A percentile compares a stretch with the other conserved stretches of the same genome.
phyloP scores from a whole-genome alignment of 331 rosid species.

The Cydonia oblonga region DNA sequence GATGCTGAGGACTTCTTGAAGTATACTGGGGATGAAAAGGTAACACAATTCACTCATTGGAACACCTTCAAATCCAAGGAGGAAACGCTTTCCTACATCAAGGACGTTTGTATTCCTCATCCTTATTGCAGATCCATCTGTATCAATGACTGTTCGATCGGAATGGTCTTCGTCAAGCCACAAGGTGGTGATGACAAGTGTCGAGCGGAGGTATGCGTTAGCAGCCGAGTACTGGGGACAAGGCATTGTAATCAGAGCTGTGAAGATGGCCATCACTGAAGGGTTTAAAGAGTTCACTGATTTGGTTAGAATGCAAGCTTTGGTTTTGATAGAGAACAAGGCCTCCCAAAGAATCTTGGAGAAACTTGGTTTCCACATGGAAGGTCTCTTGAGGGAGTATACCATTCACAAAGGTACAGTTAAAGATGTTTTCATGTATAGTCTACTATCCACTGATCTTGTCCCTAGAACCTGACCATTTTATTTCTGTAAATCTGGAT shows the following conservation, averaged over 20 bases:
- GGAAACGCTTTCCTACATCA: conserved; percentile 9
- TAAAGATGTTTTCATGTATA: background rate
- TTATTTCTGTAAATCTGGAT: background rate
- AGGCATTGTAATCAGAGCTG: conserved; percentile 7
- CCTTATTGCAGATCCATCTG: conserved; percentile 25
- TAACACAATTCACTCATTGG: conserved; percentile 10
- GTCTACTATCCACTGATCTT: conserved; percentile 3
- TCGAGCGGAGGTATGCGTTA: conserved; percentile 10
- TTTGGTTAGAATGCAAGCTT: conserved; percentile 8
- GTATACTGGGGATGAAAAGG: background rate
- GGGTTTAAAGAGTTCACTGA: background rate
- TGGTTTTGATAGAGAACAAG: conserved; percentile 7
- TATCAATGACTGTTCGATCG: conserved; percentile 17
- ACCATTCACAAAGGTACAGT: conserved; percentile 1
- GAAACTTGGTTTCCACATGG: conserved; percentile 12
- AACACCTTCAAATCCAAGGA: conserved; percentile 16
- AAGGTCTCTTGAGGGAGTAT: conserved; percentile 3
- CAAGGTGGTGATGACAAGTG: conserved; percentile 4
- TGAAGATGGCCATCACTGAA: background rate
- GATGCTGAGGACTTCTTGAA: conserved; percentile 2
- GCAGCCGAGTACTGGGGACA: conserved; percentile 8
- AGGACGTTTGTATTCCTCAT: conserved; percentile 21
- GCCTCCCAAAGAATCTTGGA: conserved; percentile 14
- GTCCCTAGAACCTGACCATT: background rate
- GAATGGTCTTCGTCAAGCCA: conserved; percentile 14